Base-by-base conservation (phyloP, 306 rosid genomes). In the Clitoria ternatea region DNA sequence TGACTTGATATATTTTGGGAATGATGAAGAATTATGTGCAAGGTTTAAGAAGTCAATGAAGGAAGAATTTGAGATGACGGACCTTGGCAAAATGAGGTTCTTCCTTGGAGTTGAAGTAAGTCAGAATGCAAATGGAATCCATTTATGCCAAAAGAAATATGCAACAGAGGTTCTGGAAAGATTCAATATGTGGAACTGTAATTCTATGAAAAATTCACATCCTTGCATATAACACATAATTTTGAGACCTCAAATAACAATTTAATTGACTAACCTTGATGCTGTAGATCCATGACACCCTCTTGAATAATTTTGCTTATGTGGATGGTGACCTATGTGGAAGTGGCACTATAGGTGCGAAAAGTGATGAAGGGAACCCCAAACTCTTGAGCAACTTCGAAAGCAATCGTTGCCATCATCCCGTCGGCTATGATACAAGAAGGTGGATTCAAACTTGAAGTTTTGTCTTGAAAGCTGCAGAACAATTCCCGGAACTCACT, bases 261-360 rank as follows among this genome's bases (percentile, higher is more conserved):
- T n/a, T 7, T 26, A 15, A 0, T 24, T 8, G 3, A 43, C 68
- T 18, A 19, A 59, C 76, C 76, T 15, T 48, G 36, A 39, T 43
- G 2, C 6, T 37, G 66, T 7, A 57, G 13, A 32, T 29, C 1
- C 30, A 43, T 7, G 0, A 59, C 8, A 11, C 76, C 76, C 10
- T 59, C 60, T 0, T 59, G 12, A 3, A 43, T 32, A 6, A 71
- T 19, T 2, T 59, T 57, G 44, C 47, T 45, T 0, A 72, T 3
- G 3, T 44, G 18, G 2, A 60, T 8, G 1, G 69, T 19, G 8
- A 60, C 50, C 77, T 61, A 72, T 3, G 77, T 61, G 30, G 61
- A 63, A 23, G 77, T 72, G 10, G 77, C 77, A 61, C 77, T 72
- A 8, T 60, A 60, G 5, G 70, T 72, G 20, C 70, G 49, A 6